Base-by-base conservation (phyloP, 139 green algal genomes). In the Nannochloris sp. region DNA sequence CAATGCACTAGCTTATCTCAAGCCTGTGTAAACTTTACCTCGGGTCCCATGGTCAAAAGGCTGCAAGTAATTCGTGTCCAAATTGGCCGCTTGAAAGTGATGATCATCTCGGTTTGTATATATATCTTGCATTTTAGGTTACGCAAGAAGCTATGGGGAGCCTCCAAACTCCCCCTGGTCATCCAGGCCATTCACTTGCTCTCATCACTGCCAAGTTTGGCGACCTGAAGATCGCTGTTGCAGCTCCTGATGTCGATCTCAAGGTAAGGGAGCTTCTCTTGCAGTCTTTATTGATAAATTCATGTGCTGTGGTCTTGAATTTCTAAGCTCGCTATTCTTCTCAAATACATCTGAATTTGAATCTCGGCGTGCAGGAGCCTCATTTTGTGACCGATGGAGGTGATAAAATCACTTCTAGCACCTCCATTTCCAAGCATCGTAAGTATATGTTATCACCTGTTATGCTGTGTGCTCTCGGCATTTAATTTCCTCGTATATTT, bases 201-300 rank as follows among this genome's bases (percentile, higher is more conserved):
- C 61, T 87, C 13, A 72, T 87, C 27, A 54, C 70, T 2, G 63
- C 54, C 13, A 44, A 48, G 0, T 60, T 83, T 25, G 39, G 67
- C 2, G 60, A 71, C 8, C 47, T 73, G 29, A 68, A 70, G 19
- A 27, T 88, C 0, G 63, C 71, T 0, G 67, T 88, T 1, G 55
- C 71, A 19, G 54, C 80, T 0, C 70, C 79, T 14, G 79, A 87
- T 65, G 64, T 68, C 0, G 80, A 85, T 25, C 54, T 81, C 9
- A 42, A 75, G 76, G 77, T 73, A 47, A 7, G 38, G 19, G 14
- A 6, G 27, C 6, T 32, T 33, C n/a, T 15, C 33, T 19, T 12
- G 37, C 9, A 45, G 37, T 45, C 9, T 12, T 19, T 12, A 45
- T 9, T 45, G 37, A 45, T n/a, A n/a, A n/a, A n/a, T n/a, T n/a